Base-by-base conservation (phyloP, 176 grass and related monocot genomes). In the Oryza coarctata region DNA sequence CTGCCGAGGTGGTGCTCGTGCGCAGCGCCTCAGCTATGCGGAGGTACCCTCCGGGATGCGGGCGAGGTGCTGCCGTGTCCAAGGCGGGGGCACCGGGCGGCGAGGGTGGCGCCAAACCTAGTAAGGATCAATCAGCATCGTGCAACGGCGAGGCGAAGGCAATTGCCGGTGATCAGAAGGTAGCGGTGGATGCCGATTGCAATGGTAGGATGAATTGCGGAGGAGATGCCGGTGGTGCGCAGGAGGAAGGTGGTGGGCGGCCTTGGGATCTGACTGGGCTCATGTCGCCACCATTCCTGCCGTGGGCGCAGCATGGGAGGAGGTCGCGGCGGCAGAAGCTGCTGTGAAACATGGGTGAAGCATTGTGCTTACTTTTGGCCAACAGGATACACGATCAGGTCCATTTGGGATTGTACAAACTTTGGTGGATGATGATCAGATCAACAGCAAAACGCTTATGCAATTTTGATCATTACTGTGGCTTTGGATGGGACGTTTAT, bases 1-100 rank as follows among this genome's bases (percentile, higher is more conserved):
- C 22, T n/a, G 40, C 28, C 0, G 39, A 52, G 71, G 82, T 20
- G 64, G 63, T 55, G 30, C 45, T 58, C 32, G 52, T n/a, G 40
- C 71, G 31, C 52, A 77, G 50, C 70, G 39, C 23, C 87, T 81
- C 55, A 20, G 82, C 77, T 77, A 64, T 85, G 7, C 71, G 87
- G 82, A 64, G 82, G 82, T 89, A 81, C 52, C 82, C 87, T 45
- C 80, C 71, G 64, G 87, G 82, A 18, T 85, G 87, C 76, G 76
- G 82, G 5, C 35, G 87, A 38, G 39, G 39, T 10, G 25, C 20
- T 27, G 14, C 68, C 25, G 32, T 22, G 18, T 4, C 9, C 20
- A 63, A 27, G 13, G n/a, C 63, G 13, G 45, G 55, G 50, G 50
- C 25, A 3, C 62, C 33, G 38, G 18, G 12, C 35, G 62, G 3